Percentiles rank a stretch among this genome's conserved stretches.
phyloP scores from a whole-genome alignment of 495 filamentous ascomycete genomes.

The Endocarpon pusillum region DNA sequence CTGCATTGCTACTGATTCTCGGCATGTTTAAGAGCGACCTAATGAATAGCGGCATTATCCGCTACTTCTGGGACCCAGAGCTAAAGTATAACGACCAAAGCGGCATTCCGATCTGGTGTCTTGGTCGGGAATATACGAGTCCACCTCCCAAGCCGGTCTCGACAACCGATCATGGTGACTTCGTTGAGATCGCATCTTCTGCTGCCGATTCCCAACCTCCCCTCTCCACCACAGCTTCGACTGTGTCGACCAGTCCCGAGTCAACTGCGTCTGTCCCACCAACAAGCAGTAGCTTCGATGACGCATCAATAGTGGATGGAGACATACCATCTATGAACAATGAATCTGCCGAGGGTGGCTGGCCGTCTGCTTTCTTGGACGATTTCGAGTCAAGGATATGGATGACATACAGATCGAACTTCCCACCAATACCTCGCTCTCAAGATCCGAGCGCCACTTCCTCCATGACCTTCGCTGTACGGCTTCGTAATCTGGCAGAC shows the following conservation, averaged over 20 bases:
- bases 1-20: no score
- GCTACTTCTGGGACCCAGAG: conserved; percentile 90
- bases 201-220: no score
- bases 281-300: neutral
- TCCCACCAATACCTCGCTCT: conserved; percentile 64
- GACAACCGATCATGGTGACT: no score
- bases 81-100: conserved; percentile 63
- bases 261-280: neutral
- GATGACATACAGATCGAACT: conserved; percentile 91
- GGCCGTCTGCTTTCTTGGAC: conserved; percentile 73
- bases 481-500: conserved; percentile 62
- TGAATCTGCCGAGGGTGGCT: conserved; percentile 36
- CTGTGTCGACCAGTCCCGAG: no score
- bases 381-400: conserved; percentile 90
- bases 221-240: no score
- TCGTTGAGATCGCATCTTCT: no score
- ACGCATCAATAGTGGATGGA: neutral
- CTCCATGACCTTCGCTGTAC: conserved; percentile 73
- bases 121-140: conserved; percentile 55
- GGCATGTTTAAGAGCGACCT: no score
- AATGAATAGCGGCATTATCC: no score
- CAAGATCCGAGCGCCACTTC: conserved; percentile 48
- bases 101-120: conserved; percentile 65
- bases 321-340: conserved; percentile 6
- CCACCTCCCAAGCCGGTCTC: neutral